These are phyloP conservation scores for Cyclotella atomus DNA, from an alignment of 108 stramenopile species.

Conservation along the genomic window DNA sequence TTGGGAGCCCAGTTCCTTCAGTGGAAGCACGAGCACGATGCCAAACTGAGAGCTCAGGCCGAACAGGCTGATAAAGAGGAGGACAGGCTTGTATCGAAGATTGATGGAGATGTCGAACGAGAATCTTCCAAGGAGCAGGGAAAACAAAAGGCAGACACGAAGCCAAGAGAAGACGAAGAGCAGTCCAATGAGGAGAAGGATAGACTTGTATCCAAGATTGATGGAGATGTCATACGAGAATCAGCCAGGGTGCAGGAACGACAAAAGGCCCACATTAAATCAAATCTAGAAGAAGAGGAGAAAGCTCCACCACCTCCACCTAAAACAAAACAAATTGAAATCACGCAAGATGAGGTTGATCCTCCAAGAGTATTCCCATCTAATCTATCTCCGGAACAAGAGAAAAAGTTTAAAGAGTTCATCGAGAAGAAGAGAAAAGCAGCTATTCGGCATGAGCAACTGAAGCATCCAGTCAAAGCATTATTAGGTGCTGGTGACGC, in stretches of 20 bases:
- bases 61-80: neutral
- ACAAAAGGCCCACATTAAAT: too few species aligned
- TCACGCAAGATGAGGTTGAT: neutral
- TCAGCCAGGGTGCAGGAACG: too few species aligned
- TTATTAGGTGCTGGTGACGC: neutral
- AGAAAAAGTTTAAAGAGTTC: slow-evolving; percentile 15
- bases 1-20: slow-evolving; percentile 8
- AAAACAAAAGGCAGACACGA: too few species aligned
- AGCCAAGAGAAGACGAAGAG: too few species aligned
- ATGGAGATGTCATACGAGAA: too few species aligned
- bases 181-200: too few species aligned
- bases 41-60: slow-evolving; percentile 10
- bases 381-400: slow-evolving; percentile 1
- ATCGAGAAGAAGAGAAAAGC: slow-evolving; percentile 11
- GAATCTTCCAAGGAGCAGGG: neutral
- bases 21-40: slow-evolving; percentile 13
- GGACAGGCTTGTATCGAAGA: neutral
- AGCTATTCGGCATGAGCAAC: slow-evolving; percentile 4
- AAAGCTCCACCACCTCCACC: neutral
- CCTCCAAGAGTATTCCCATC: neutral
- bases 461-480: slow-evolving; percentile 5
- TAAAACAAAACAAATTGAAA: slow-evolving; percentile 1
- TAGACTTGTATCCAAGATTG: too few species aligned
- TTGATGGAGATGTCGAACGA: slow-evolving; percentile 4
- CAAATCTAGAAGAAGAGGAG: neutral